Evolutionary conservation across 2,329 filamentous ascomycete genomes (phyloP), one percentile per base, ranked within the genome.

Genomic region (Dactylellina sp.): DNA sequence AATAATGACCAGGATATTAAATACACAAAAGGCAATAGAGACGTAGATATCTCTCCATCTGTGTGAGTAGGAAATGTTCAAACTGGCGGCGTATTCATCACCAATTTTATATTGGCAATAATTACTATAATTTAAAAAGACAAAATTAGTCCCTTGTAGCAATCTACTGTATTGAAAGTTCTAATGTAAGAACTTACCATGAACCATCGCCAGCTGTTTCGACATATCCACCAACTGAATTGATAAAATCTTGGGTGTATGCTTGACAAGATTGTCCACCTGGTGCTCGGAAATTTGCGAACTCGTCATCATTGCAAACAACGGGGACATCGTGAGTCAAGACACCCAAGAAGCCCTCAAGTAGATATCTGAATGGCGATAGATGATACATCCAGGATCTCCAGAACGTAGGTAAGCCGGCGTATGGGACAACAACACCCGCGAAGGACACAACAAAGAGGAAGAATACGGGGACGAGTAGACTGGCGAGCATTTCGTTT

Each of bases 381-480:
- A 91, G 82, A 80, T 86, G 87, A 79, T 91, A 90, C 86, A 89
- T 87, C 85, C 85, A 87, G 6, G 80, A 81, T 12, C 84, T 82
- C 90, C 90, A 93, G 80, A 92, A 92, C 0, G 80, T 77, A 7
- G 87, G 85, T 20, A 93, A 84, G 24, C 85, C 84, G 0, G 78
- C 77, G 75, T 89, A 91, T 0, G 90, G 89, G 0, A 92, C 90
- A 3, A 92, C 83, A 0, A 93, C 89, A 75, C 91, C 91, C 77
- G 89, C 92, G 82, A 93, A 93, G 0, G 85, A 86, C 7, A 91
- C 84, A 1, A 92, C 82, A 42, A 87, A 91, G 24, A 89, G 85
- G 81, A 91, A 90, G 80, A 91, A 89, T 2, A 90, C 79, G 0
- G 89, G 89, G 0, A 91, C 88, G 0, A 91, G 82, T 0, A 91